Evolutionary conservation across 768 basidiomycete species (phyloP), one percentile per base, ranked within the genome.

Genomic region (Tephrocybe sp.): DNA sequence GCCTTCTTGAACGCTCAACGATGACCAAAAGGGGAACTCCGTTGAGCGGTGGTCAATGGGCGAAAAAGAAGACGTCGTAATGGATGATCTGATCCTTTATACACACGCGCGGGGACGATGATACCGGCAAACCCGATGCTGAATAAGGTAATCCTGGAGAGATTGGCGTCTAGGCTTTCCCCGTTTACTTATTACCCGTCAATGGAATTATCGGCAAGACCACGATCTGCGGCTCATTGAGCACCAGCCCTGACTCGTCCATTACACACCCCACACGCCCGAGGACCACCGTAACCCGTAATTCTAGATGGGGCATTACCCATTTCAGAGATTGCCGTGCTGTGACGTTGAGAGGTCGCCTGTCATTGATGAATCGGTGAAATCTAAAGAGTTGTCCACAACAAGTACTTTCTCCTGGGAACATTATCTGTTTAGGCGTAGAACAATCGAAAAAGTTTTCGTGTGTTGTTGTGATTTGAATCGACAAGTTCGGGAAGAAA

Each of bases 141-240:
- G 25, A 57, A 59, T 56, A 34, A 54, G 55, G 60, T 12, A 48
- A 45, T n/a, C 34, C 56, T 39, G 48, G 51, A 54, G 62, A 62
- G 69, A 68, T 68, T 68, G 65, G 67, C 66, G 66, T 60, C 59
- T 59, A 41, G 33, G 41, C 34, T 7, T 36, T 10, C 10, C 8
- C 30, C 48, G 53, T 55, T 53, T 36, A 37, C 50, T 41, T 48
- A 47, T 45, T 39, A 53, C 26, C 47, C 50, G 55, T 47, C 26
- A 38, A 41, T 30, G 28, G 36, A 51, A 49, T 54, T 40, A 49
- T 46, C 26, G 54, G 55, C 47, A 46, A 54, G 30, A 21, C 41
- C 37, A 57, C 63, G 62, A 69, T 62, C 64, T 63, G 61, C 62
- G 56, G 67, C 63, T 60, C 49, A 45, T 56, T 60, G 34, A 10